These are phyloP conservation scores for Starmerella bombicola DNA, from an alignment of 805 yeast species.

Conservation along the genomic window DNA sequence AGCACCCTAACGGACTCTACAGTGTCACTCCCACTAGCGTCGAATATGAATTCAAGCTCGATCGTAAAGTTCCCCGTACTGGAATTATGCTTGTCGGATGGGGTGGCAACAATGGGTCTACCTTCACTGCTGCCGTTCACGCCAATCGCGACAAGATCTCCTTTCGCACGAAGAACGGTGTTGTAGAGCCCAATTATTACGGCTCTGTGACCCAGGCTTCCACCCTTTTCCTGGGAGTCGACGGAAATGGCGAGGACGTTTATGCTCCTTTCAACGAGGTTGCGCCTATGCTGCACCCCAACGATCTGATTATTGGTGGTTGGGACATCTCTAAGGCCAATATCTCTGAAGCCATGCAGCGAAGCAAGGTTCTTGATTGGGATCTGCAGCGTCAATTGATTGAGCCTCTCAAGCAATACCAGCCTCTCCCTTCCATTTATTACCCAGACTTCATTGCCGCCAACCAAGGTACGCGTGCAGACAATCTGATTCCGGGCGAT, in stretches of 20 bases:
- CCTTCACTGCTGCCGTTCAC: constrained; percentile 69
- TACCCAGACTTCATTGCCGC: constrained; percentile 96
- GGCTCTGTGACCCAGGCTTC: constrained; percentile 93
- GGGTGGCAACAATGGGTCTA: constrained; percentile 95
- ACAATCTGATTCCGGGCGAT: constrained; percentile 60
- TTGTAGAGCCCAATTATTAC: constrained; percentile 64
- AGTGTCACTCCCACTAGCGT: constrained; percentile 57
- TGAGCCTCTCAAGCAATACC: constrained; percentile 45
- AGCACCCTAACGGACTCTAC: constrained; percentile 37
- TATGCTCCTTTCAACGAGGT: constrained; percentile 85
- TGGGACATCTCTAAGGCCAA: constrained; percentile 81
- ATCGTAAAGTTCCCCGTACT: constrained; percentile 65
- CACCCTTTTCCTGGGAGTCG: constrained; percentile 81
- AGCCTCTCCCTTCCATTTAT: constrained; percentile 75
- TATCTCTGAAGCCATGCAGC: constrained; percentile 64
- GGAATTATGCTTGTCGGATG: constrained; percentile 87
- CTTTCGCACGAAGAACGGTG: constrained; percentile 75
- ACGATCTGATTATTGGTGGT: constrained; percentile 80
- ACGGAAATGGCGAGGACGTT: constrained; percentile 66
- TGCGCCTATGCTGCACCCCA: constrained; percentile 80
- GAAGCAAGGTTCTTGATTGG: constrained; percentile 77
- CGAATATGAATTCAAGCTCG: constrained; percentile 77
- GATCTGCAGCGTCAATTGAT: constrained; percentile 68
- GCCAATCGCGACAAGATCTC: constrained; percentile 71
- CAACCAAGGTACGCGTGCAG: constrained; percentile 84